Conservation (phyloP, 2,329 filamentous ascomycete species). For the Fusarium avenaceum region DNA sequence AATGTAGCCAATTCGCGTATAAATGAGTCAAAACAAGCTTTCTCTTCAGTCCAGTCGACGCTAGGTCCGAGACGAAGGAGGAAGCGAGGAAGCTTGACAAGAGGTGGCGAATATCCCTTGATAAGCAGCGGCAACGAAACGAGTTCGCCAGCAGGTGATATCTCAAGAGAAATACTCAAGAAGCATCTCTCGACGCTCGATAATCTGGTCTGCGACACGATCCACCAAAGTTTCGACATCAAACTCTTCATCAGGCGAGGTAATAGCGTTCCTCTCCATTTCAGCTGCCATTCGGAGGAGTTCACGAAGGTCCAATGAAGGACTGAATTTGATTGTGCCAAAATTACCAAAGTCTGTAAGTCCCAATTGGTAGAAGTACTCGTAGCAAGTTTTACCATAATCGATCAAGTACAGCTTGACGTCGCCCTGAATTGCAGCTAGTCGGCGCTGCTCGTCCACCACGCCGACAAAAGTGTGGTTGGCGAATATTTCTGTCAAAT, state of each 20-base stretch:
- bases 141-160: constrained; percentile 83
- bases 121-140: constrained; percentile 84
- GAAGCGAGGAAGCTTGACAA: constrained; percentile 90
- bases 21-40: constrained; percentile 86
- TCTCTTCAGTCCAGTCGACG: constrained; percentile 88
- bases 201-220: constrained; percentile 75
- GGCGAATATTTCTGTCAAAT: constrained; percentile 87
- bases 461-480: constrained; percentile 94
- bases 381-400: constrained; percentile 86
- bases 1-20: constrained; percentile 89
- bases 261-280: constrained; percentile 69
- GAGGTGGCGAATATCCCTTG: constrained; percentile 87
- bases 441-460: constrained; percentile 86
- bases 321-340: constrained; percentile 83
- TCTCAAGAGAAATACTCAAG: constrained; percentile 92
- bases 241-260: constrained; percentile 66
- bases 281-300: constrained; percentile 81
- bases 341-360: constrained; percentile 98
- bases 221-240: constrained; percentile 76
- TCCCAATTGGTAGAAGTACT: constrained; percentile 96
- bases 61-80: constrained; percentile 88
- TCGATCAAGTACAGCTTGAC: constrained; percentile 94
- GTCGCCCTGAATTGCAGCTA: constrained; percentile 93
- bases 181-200: constrained; percentile 86
- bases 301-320: constrained; percentile 77